Percentiles rank a stretch among this genome's conserved stretches.
These are phyloP conservation scores for Knufia petricola DNA, from an alignment of 2,329 filamentous ascomycete species.

Conservation along the genomic window DNA sequence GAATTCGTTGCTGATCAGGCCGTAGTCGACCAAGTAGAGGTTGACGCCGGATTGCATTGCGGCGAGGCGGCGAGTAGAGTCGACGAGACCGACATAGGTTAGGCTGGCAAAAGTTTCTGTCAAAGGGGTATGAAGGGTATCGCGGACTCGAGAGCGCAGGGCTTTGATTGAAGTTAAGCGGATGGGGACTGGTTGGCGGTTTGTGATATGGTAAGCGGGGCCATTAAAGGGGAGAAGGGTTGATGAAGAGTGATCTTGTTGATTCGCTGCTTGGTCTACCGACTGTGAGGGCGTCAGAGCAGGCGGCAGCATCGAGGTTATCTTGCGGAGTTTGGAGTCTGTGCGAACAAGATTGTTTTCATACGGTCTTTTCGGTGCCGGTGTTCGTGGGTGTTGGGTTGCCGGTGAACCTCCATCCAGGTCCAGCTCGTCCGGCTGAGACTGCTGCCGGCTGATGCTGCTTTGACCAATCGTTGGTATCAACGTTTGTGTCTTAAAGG, in stretches of 20 bases:
- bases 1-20: constrained; percentile 73
- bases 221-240: constrained; percentile 37
- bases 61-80: constrained; percentile 75
- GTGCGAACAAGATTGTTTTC: constrained; percentile 87
- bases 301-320: constrained; percentile 86
- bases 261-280: constrained; percentile 26
- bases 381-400: constrained; percentile 27
- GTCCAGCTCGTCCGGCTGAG: constrained; percentile 33
- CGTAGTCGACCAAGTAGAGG: constrained; percentile 88
- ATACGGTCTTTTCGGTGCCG: constrained; percentile 48
- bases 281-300: constrained; percentile 27
- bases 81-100: constrained; percentile 88
- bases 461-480: constrained; percentile 52
- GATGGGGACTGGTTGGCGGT: constrained; percentile 60
- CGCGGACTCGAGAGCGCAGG: constrained; percentile 69
- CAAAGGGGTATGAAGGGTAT: constrained; percentile 71
- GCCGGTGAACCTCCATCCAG: constrained; percentile 22
- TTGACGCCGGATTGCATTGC: constrained; percentile 89
- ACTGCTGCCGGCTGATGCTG: constrained; percentile 19
- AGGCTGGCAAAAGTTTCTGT: constrained; percentile 80
- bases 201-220: constrained; percentile 60
- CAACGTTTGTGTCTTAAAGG: constrained; percentile 87
- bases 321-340: constrained; percentile 80
- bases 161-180: constrained; percentile 76
- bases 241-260: constrained; percentile 21